A percentile compares a stretch with the other conserved stretches of the same genome.
These are phyloP conservation scores for Penicillium glabrum DNA, from an alignment of 2,329 filamentous ascomycete species.

Conservation along the genomic window DNA sequence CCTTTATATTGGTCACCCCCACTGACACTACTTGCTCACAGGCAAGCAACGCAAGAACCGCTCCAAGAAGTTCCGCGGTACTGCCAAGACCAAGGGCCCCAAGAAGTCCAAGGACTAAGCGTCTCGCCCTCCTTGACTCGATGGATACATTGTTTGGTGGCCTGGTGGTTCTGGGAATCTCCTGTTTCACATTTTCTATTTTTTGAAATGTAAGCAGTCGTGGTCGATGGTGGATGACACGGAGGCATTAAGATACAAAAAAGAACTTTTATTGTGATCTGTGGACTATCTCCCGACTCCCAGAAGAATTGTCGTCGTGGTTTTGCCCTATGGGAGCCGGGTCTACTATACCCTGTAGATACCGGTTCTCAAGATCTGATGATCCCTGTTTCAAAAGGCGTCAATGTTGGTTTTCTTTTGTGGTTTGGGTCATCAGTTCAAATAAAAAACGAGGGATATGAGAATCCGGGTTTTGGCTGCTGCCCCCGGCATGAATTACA, in stretches of 20 bases:
- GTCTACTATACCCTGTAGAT: conserved; percentile 4
- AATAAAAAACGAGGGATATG: conserved; percentile 24
- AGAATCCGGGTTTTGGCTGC: conserved; percentile 27
- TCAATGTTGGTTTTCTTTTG: conserved; percentile 23
- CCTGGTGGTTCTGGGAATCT: conserved; percentile 25
- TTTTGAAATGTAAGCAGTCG: conserved; percentile 4
- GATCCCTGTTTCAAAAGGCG: conserved; percentile 21
- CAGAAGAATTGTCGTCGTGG: background rate
- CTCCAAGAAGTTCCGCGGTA: conserved; percentile 96
- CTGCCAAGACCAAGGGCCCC: conserved; percentile 96
- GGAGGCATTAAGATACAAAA: conserved; percentile 6
- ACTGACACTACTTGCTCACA: conserved; percentile 46
- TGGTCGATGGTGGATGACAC: conserved; percentile 6
- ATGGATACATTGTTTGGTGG: conserved; percentile 26
- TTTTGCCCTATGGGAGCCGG: conserved; percentile 5
- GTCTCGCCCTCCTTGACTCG: conserved; percentile 24
- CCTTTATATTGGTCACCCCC: background rate
- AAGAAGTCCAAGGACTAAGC: conserved; percentile 87
- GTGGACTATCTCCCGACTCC: conserved; percentile 6
- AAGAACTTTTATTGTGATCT: conserved; percentile 3
- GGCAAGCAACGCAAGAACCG: conserved; percentile 99
- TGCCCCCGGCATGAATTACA: conserved; percentile 27
- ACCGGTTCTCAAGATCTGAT: conserved; percentile 11
- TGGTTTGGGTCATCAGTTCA: conserved; percentile 24
- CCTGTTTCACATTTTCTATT: conserved; percentile 11